phyloP scores from a whole-genome alignment of 345 rosid species.

The Isatis tinctoria region DNA sequence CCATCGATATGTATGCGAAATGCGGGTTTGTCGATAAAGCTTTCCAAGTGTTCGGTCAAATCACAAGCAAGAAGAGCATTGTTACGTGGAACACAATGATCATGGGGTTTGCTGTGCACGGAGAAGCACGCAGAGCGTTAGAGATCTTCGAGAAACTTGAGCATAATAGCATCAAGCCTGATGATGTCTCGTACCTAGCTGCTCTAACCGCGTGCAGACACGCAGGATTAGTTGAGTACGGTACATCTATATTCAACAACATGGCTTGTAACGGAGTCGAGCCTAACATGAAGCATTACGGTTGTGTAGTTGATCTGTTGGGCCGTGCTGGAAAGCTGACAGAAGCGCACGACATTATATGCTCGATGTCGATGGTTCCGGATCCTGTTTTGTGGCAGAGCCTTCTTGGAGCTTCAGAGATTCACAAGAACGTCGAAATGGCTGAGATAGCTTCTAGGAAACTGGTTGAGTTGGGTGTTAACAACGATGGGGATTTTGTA shows the following conservation, averaged over 20 bases:
- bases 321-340: conserved; percentile 73
- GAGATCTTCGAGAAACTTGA: conserved; percentile 56
- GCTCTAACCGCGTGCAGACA: conserved; percentile 78
- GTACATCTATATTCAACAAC: conserved; percentile 47
- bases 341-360: conserved; percentile 61
- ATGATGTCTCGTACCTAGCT: conserved; percentile 63
- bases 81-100: conserved; percentile 93
- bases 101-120: conserved; percentile 80
- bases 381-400: conserved; percentile 85
- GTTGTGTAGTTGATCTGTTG: conserved; percentile 74
- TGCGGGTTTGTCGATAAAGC: conserved; percentile 79
- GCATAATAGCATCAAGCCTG: conserved; percentile 42
- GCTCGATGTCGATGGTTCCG: conserved; percentile 56
- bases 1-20: conserved; percentile 80
- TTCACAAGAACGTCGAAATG: conserved; percentile 61
- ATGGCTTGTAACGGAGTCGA: conserved; percentile 47
- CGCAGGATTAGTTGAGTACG: conserved; percentile 76
- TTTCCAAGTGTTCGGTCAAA: conserved; percentile 45
- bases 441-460: conserved; percentile 64
- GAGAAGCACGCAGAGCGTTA: conserved; percentile 59
- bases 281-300: conserved; percentile 75
- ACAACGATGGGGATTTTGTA: conserved; percentile 70
- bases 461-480: conserved; percentile 71
- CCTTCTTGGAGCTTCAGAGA: conserved; percentile 73
- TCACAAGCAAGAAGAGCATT: conserved; percentile 44